phyloP scores from a whole-genome alignment of 352 stramenopile genomes.

The Globisporangium sylvaticum region DNA sequence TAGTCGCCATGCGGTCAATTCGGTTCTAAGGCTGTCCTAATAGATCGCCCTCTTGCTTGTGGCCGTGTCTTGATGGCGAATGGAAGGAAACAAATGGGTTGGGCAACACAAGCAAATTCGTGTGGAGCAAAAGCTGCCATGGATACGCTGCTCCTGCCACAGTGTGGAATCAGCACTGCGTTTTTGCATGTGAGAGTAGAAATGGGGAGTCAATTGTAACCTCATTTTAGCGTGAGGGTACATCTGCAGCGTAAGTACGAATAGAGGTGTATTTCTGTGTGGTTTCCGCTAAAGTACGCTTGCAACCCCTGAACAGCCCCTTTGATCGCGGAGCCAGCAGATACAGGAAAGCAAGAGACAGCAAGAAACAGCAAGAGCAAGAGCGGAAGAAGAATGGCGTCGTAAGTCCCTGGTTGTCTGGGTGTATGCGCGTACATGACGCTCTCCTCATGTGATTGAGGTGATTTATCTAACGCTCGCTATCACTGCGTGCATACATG shows the following conservation, averaged over 20 bases:
- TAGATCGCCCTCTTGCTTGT: not conserved
- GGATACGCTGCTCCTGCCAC: no score
- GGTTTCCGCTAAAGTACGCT: not conserved
- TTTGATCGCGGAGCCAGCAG: not conserved
- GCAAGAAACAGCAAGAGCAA: not conserved
- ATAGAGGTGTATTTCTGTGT: not conserved
- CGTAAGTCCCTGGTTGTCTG: not conserved
- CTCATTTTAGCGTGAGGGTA: no score
- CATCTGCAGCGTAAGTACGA: no score
- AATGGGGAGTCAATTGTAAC: no score
- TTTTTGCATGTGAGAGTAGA: no score
- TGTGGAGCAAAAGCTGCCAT: not conserved
- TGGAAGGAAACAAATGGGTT: not conserved
- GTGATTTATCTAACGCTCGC: not conserved
- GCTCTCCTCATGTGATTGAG: not conserved
- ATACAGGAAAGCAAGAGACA: not conserved
- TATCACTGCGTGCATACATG: no score
- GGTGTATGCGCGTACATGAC: not conserved
- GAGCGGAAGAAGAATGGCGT: not conserved
- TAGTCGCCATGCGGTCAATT: conserved; percentile 25
- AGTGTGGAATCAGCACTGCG: no score
- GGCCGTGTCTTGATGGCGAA: not conserved
- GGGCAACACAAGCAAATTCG: not conserved
- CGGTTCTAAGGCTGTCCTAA: not conserved
- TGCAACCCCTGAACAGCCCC: not conserved